A percentile compares a stretch with the other conserved stretches of the same genome.
phyloP scores from a whole-genome alignment of 257 asterid species.

The Solanum gracilifrons region DNA sequence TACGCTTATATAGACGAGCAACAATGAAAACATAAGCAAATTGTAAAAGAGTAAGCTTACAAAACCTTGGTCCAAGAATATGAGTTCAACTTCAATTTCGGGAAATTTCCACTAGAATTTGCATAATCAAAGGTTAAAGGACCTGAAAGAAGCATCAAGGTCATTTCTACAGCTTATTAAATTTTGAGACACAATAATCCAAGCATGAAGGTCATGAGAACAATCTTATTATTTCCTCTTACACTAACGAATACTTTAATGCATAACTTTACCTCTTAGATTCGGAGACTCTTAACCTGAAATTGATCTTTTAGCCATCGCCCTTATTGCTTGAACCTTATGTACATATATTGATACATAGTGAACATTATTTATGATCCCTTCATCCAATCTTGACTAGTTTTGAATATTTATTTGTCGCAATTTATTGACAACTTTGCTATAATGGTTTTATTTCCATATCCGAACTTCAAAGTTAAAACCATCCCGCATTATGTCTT shows the following conservation, averaged over 20 bases:
- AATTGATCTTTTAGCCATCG: neutral
- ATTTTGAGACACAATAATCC: neutral
- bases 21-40: neutral
- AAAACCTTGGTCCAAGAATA: slow-evolving; percentile 3
- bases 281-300: neutral
- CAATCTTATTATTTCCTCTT: neutral
- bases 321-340: neutral
- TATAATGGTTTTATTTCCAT: neutral
- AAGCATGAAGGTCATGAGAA: neutral
- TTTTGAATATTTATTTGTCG: neutral
- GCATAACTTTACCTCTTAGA: neutral
- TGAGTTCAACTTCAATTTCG: neutral
- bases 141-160: neutral
- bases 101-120: neutral
- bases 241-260: neutral
- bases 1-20: neutral
- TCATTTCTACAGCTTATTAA: neutral
- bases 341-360: neutral
- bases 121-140: slow-evolving; percentile 1
- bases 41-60: neutral
- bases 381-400: neutral
- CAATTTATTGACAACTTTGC: neutral
- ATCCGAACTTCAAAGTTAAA: neutral
- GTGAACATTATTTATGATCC: neutral
- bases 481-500: neutral